Evolutionary conservation across 2,329 filamentous ascomycete genomes (phyloP), one percentile per base, ranked within the genome.

Genomic region (Phaeoacremonium minimum): DNA sequence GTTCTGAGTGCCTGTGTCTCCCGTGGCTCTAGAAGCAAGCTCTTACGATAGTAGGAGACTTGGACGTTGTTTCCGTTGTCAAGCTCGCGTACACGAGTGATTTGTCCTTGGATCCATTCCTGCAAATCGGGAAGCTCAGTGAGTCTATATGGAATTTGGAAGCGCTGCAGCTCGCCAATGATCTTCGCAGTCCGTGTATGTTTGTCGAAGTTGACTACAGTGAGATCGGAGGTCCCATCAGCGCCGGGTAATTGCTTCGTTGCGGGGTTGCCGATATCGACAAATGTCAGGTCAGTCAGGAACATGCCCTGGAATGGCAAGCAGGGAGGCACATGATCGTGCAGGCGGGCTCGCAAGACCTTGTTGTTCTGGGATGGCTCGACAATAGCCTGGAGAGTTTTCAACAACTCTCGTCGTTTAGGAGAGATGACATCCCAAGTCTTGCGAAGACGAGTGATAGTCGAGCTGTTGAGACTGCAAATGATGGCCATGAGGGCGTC

Each of bases 151-250:
- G 90, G 88, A 15, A 95, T 87, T 62, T 98, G 93, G 67, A 97
- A 97, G 14, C 90, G 83, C 59, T 98, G 93, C 7, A 98, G 76
- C 51, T 97, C 91, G 45, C 87, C 87, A 51, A 98, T 95, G 55
- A 97, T 94, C 63, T 90, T 93, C 31, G 91, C 90, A 4, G 90
- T 97, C 49, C 89, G 87, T 51, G 82, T 85, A 58, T 97, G 89
- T 66, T 97, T 97, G 70, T 97, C 91, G 52, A 96, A 97, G 64
- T 98, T 98, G 71, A 98, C 88, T 19, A 97, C 87, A 0, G 81
- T 80, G 51, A 87, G 74, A 17, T 80, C 76, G 18, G 80, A 74
- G 15, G 49, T 48, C 16, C 61, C 62, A 4, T 67, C 56, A 5
- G 60, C 61, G 29, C 55, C 70, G 0, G 78, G 77, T 15, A 95